Conservation (phyloP, 192 early-diverging fungal genomes). For the Coemansia sp. region DNA sequence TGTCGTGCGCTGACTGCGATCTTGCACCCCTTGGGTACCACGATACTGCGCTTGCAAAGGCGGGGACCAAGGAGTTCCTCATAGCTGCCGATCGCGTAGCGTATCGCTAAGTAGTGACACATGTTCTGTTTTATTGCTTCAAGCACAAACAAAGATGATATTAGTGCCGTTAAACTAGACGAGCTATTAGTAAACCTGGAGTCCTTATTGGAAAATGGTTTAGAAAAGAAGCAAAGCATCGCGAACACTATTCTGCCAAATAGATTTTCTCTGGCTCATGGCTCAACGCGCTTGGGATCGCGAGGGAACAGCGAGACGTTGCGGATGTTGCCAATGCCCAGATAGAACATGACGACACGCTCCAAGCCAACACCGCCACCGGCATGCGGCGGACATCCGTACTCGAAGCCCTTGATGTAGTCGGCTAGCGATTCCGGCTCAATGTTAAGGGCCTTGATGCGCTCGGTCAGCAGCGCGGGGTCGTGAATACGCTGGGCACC, state of each 20-base stretch:
- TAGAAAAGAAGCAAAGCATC: not conserved
- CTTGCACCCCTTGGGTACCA: constrained; percentile 71
- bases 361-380: constrained; percentile 97
- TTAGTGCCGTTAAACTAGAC: no score
- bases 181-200: no score
- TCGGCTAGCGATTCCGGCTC: constrained; percentile 80
- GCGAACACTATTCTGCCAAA: no score
- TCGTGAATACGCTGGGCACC: constrained; percentile 99
- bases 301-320: constrained; percentile 92
- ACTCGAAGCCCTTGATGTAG: constrained; percentile 96
- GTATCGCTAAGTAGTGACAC: constrained; percentile 36
- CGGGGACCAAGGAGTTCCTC: constrained; percentile 56
- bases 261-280: constrained; percentile 59
- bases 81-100: constrained; percentile 61
- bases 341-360: constrained; percentile 96
- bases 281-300: constrained; percentile 89
- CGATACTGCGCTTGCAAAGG: constrained; percentile 32
- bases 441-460: constrained; percentile 73
- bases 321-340: constrained; percentile 93
- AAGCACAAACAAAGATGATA: not conserved
- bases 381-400: constrained; percentile 94
- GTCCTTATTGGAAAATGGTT: no score
- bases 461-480: constrained; percentile 72
- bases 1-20: constrained; percentile 79
- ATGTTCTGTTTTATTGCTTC: not conserved